phyloP scores from a whole-genome alignment of 2,329 filamentous ascomycete genomes.

The Dactylella cylindrospora region DNA sequence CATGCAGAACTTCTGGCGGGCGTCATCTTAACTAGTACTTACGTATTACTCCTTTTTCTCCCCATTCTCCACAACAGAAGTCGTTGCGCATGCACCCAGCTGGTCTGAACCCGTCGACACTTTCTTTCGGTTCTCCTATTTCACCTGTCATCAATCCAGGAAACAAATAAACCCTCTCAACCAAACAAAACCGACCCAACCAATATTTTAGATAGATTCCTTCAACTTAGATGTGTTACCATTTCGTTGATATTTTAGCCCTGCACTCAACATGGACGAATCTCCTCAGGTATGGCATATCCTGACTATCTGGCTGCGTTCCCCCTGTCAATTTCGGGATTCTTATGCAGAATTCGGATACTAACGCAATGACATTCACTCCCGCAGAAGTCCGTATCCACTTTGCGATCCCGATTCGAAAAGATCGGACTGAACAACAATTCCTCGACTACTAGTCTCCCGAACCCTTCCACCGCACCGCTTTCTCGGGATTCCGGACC shows the following conservation, averaged over 20 bases:
- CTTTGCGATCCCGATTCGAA: conserved; percentile 77
- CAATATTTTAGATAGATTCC: too few species aligned
- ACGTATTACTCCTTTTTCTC: too few species aligned
- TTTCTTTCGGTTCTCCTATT: too few species aligned
- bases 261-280: conserved; percentile 36
- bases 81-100: too few species aligned
- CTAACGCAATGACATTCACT: not conserved
- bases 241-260: not conserved
- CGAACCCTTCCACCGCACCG: conserved; percentile 19
- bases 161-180: too few species aligned
- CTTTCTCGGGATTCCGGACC: conserved; percentile 50
- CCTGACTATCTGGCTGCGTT: not conserved
- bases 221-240: conserved; percentile 28
- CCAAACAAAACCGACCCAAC: too few species aligned
- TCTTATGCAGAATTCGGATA: conserved; percentile 2
- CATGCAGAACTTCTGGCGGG: too few species aligned
- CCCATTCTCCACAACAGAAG: too few species aligned
- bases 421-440: conserved; percentile 61
- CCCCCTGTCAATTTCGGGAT: not conserved
- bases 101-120: too few species aligned
- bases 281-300: conserved; percentile 33
- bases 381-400: conserved; percentile 70
- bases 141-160: too few species aligned
- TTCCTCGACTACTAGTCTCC: conserved; percentile 49
- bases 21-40: too few species aligned